phyloP scores from a whole-genome alignment of 768 basidiomycete genomes.

The Phylloporus sp. region DNA sequence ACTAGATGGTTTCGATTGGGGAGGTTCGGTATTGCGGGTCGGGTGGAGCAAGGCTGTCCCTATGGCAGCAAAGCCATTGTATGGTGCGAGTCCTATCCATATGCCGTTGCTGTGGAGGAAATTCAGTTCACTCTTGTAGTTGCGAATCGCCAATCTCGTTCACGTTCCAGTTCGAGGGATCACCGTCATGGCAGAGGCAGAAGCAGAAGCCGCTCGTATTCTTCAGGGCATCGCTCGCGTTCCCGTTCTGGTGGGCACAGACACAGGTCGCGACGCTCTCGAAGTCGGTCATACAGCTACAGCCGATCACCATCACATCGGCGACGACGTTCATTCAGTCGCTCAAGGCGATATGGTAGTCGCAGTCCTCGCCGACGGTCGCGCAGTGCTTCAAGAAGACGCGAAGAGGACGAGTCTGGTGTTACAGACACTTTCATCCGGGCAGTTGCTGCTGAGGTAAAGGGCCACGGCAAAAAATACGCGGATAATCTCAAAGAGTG shows the following conservation, averaged over 20 bases:
- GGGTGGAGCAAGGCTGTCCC: conserved; percentile 98
- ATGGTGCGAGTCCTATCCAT: conserved; percentile 48
- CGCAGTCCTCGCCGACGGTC: conserved; percentile 48
- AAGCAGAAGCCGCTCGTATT: conserved; percentile 26
- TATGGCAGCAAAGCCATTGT: conserved; percentile 72
- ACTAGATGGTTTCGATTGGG: conserved; percentile 94
- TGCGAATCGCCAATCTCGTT: conserved; percentile 27
- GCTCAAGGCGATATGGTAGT: conserved; percentile 39
- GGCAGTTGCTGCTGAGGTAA: conserved; percentile 82
- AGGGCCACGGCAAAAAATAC: conserved; percentile 73
- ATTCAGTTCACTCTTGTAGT: conserved; percentile 10
- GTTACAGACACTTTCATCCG: conserved; percentile 84
- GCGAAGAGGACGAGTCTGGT: conserved; percentile 50
- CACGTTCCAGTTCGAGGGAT: conserved; percentile 33
- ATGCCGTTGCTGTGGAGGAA: background rate
- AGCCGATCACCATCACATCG: conserved; percentile 37
- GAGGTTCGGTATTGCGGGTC: conserved; percentile 79
- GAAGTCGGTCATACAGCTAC: conserved; percentile 26
- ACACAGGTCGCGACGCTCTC: conserved; percentile 23
- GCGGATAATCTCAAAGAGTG: conserved; percentile 70
- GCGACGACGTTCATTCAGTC: conserved; percentile 49
- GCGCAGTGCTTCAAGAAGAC: conserved; percentile 28
- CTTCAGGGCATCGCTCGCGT: conserved; percentile 24
- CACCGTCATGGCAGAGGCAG: conserved; percentile 23
- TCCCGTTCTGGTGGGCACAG: conserved; percentile 32